Base-by-base conservation (phyloP, 768 basidiomycete genomes). In the Boletus speciosus region DNA sequence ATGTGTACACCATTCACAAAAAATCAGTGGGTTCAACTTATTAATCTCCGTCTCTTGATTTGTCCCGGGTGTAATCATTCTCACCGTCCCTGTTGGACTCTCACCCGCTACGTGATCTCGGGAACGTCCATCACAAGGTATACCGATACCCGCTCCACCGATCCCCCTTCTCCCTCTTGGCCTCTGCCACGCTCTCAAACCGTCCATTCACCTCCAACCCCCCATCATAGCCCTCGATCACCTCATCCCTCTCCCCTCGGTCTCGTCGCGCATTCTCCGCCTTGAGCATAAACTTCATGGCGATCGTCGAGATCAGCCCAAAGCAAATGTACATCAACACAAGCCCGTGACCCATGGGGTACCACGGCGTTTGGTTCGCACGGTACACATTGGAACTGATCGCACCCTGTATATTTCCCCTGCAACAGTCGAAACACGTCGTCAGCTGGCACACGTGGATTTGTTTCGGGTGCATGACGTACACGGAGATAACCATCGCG, bases 331-430 rank as follows among this genome's bases (percentile, higher is more conserved):
- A 90, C 79, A 83, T 77, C 48, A 90, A 73, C 47, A 88, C 87
- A 36, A 90, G 72, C 7, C 82, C 84, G 51, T 86, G 75, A 1
- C 75, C 68, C 47, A 86, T 71, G 2, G 74, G 78, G 66, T 86
- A 91, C 82, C 85, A 85, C 10, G 88, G 88, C 56, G 73, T 73
- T 64, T 89, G 84, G 44, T 66, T 68, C 4, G 78, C 79, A 32
- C 86, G 86, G 63, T 90, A 90, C 77, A 90, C 80, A 61, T 89
- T 88, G 16, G 85, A 87, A 63, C 81, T 83, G 39, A 90, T 81
- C n/a, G 84, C 86, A 19, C 86, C 87, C 62, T 88, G 86, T 47
- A 88, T 72, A 65, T 88, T 88, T 8, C 86, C 86, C 58, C 84
- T 86, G 2, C 19, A 45, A 31, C 1, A 10, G 31, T 36, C 35